phyloP scores from a whole-genome alignment of 2,329 filamentous ascomycete species.

The Geosmithia putterillii region DNA sequence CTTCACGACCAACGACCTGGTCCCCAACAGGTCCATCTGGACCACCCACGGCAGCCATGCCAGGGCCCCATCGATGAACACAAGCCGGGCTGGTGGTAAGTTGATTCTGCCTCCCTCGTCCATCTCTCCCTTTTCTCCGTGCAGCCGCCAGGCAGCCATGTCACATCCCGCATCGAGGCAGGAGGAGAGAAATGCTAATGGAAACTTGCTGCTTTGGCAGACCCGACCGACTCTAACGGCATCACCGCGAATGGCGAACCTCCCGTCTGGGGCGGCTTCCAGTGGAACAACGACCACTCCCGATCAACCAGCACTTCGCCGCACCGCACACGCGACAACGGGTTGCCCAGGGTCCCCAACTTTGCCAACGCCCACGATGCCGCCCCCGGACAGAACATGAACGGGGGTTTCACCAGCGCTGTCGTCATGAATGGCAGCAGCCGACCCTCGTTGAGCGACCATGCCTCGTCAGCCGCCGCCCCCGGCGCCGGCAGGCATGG shows the following conservation, averaged over 20 bases:
- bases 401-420: too few species aligned
- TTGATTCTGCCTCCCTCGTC: background rate
- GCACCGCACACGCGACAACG: constrained; percentile 34
- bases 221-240: constrained; percentile 38
- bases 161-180: too few species aligned
- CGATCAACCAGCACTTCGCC: constrained; percentile 45
- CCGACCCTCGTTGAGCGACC: too few species aligned
- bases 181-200: background rate
- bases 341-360: constrained; percentile 4
- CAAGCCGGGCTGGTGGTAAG: constrained; percentile 1
- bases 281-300: constrained; percentile 44
- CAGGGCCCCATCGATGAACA: constrained; percentile 1
- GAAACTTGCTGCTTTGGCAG: background rate
- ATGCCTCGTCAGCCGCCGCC: constrained; percentile 17
- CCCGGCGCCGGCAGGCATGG: too few species aligned
- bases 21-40: constrained; percentile 2
- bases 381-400: too few species aligned
- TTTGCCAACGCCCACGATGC: constrained; percentile 3
- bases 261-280: constrained; percentile 33
- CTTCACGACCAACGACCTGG: constrained; percentile 1
- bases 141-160: too few species aligned
- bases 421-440: too few species aligned
- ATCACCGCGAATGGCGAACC: constrained; percentile 57
- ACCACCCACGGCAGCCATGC: background rate
- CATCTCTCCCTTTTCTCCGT: background rate